Conservation (phyloP, 1,284 basidiomycete genomes). For the Apiotrichum domesticum region DNA sequence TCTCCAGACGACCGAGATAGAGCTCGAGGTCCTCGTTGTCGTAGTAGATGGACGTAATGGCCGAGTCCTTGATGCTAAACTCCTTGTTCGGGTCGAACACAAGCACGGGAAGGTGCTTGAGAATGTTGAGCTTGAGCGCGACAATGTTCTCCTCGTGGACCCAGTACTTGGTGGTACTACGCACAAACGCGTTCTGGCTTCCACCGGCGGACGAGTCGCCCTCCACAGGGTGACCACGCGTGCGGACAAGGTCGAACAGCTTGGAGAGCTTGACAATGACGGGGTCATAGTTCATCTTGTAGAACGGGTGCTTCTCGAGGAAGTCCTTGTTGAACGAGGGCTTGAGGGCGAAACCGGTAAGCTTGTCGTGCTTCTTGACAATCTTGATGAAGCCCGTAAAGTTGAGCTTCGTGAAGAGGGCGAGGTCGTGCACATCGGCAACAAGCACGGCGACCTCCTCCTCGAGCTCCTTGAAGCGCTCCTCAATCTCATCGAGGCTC, state of each 20-base stretch:
- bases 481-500: constrained; percentile 71
- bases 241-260: constrained; percentile 91
- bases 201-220: constrained; percentile 93
- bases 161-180: constrained; percentile 99
- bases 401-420: constrained; percentile 90
- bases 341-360: constrained; percentile 56
- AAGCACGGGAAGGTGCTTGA: constrained; percentile 86
- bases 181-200: constrained; percentile 89
- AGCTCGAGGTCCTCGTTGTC: constrained; percentile 95
- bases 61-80: constrained; percentile 81
- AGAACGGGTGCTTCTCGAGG: constrained; percentile 91
- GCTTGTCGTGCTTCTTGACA: constrained; percentile 79
- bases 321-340: constrained; percentile 73
- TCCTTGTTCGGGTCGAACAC: constrained; percentile 97
- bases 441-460: constrained; percentile 65
- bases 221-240: constrained; percentile 85
- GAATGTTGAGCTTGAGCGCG: constrained; percentile 88
- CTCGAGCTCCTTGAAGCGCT: constrained; percentile 81
- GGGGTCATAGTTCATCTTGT: constrained; percentile 61
- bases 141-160: constrained; percentile 94
- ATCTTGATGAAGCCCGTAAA: constrained; percentile 99
- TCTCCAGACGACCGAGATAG: constrained; percentile 95
- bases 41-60: constrained; percentile 53
- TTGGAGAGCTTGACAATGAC: constrained; percentile 96
- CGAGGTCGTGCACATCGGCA: constrained; percentile 96